These are phyloP conservation scores for Saturnispora hagleri DNA, from an alignment of 805 yeast species.

Conservation along the genomic window DNA sequence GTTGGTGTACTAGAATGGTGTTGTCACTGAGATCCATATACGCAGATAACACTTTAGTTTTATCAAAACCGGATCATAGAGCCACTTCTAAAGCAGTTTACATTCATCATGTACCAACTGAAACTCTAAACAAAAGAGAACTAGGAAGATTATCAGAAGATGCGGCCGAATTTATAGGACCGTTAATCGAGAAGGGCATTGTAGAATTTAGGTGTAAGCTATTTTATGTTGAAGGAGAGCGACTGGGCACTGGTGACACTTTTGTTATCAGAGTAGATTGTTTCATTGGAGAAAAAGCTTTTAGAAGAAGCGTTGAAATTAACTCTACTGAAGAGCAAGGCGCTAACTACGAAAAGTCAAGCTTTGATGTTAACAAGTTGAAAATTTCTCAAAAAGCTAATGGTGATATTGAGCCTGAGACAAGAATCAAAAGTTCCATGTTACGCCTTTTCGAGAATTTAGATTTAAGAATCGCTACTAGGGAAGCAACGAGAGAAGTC, in stretches of 20 bases:
- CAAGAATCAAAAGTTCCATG: conserved; percentile 7
- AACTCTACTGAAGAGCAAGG: conserved; percentile 23
- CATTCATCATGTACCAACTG: conserved; percentile 16
- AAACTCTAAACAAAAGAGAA: conserved; percentile 35
- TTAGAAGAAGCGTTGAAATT: conserved; percentile 1
- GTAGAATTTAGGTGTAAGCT: conserved; percentile 49
- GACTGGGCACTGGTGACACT: conserved; percentile 67
- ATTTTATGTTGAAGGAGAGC: conserved; percentile 42
- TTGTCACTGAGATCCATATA: conserved; percentile 33
- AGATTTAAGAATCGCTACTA: conserved; percentile 4
- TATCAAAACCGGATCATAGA: conserved; percentile 13
- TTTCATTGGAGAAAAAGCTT: conserved; percentile 29
- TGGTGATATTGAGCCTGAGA: conserved; percentile 10
- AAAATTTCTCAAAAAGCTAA: conserved; percentile 6
- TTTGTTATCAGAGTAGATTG: conserved; percentile 65
- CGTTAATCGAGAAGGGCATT: conserved; percentile 48
- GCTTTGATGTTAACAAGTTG: conserved; percentile 1
- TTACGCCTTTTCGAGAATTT: conserved; percentile 14
- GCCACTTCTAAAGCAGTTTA: conserved; percentile 20
- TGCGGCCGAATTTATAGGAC: conserved; percentile 54
- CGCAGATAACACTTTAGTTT: conserved; percentile 26
- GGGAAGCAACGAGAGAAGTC: background rate
- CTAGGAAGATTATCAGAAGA: conserved; percentile 72
- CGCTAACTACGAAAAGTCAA: background rate
- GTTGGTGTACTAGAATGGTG: conserved; percentile 68